phyloP scores from a whole-genome alignment of 495 filamentous ascomycete species.

The Podospora pseudopauciseta region DNA sequence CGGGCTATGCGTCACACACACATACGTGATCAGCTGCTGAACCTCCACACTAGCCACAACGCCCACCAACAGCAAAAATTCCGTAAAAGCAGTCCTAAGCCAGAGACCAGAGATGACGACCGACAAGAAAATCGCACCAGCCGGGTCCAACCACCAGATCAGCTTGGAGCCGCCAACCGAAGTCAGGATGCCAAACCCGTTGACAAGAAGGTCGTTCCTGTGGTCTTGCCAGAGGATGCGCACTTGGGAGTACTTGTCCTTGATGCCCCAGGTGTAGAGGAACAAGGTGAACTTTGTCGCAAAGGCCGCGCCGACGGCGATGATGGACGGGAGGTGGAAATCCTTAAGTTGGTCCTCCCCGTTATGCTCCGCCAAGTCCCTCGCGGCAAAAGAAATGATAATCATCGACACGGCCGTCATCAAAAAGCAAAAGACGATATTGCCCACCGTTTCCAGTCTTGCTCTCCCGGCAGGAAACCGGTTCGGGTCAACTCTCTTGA shows the following conservation, averaged over 20 bases:
- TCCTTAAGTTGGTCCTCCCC: conserved; percentile 42
- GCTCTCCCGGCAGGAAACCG: conserved; percentile 93
- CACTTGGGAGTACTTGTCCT: conserved; percentile 82
- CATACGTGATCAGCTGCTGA: conserved; percentile 93
- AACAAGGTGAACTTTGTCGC: conserved; percentile 79
- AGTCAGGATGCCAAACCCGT: conserved; percentile 87
- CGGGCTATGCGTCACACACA: conserved; percentile 89
- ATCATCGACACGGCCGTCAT: conserved; percentile 91
- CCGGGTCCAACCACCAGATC: conserved; percentile 92
- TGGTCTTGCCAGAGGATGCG: conserved; percentile 92
- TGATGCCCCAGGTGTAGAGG: conserved; percentile 86
- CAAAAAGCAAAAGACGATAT: conserved; percentile 95
- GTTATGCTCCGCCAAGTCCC: conserved; percentile 55
- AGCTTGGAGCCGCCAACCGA: conserved; percentile 83
- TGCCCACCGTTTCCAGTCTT: conserved; percentile 91
- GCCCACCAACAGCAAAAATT: conserved; percentile 88
- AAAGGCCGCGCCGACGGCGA: conserved; percentile 85
- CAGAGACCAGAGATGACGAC: conserved; percentile 72
- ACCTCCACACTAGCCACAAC: conserved; percentile 79
- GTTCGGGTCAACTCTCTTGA: conserved; percentile 80
- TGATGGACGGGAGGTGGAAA: conserved; percentile 82
- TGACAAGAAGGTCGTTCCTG: conserved; percentile 84
- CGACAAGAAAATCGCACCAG: conserved; percentile 84
- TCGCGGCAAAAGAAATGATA: conserved; percentile 79
- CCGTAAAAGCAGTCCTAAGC: conserved; percentile 77